Evolutionary conservation across 164 flowering plant genomes (phyloP).

Genomic region (Sextonia rubra): DNA sequence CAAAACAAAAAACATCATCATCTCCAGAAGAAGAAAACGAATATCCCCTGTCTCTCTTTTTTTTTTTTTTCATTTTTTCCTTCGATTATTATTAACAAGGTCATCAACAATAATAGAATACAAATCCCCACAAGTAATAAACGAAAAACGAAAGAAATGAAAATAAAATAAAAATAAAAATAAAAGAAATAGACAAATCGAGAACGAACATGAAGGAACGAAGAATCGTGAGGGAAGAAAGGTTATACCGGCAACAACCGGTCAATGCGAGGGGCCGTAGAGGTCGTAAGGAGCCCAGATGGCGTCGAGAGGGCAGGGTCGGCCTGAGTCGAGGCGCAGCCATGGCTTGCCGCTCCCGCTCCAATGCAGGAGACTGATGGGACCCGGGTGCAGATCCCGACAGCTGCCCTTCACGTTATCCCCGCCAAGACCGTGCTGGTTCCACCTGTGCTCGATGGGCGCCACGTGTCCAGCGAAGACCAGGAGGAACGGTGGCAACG

Average conservation of each 20-base stretch:
- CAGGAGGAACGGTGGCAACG: conserved; percentile 80
- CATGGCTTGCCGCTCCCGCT: conserved; percentile 96
- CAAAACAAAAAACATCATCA: no score
- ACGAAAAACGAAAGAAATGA: neutral
- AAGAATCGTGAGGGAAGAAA: neutral
- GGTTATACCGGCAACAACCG: conserved; percentile 1
- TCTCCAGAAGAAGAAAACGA: conserved; percentile 2
- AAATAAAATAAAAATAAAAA: neutral
- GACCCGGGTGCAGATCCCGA: conserved; percentile 80
- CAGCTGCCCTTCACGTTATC: conserved; percentile 90
- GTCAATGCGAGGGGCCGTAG: conserved; percentile 40
- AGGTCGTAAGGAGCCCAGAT: conserved; percentile 86
- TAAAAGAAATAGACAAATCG: neutral
- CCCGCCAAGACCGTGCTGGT: conserved; percentile 92
- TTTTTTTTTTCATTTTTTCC: neutral
- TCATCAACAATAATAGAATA: neutral
- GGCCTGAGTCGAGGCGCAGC: conserved; percentile 64
- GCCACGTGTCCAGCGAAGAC: conserved; percentile 88
- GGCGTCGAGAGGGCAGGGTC: conserved; percentile 72
- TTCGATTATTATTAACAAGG: neutral
- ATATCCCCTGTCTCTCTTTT: neutral
- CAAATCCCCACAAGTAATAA: neutral
- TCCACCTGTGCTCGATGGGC: conserved; percentile 93
- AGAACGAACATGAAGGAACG: neutral
- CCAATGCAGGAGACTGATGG: conserved; percentile 87